phyloP scores from a whole-genome alignment of 345 rosid genomes.

The Linum trigynum region DNA sequence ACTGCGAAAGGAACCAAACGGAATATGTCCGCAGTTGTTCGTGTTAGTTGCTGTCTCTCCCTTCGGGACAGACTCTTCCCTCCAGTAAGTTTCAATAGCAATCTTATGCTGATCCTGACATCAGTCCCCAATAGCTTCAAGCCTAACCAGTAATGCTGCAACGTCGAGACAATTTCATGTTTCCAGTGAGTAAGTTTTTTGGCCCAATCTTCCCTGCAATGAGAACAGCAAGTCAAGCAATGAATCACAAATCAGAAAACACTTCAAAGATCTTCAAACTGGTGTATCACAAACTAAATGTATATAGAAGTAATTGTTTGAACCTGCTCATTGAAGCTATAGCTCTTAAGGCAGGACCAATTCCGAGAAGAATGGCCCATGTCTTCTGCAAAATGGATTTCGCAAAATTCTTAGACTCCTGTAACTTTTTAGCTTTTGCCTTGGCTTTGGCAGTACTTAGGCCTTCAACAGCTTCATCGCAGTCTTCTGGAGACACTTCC shows the following conservation, averaged over 20 bases:
- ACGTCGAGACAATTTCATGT: slow-evolving; percentile 44
- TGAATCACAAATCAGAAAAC: not conserved
- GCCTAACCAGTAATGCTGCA: slow-evolving; percentile 75
- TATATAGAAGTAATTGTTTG: not conserved
- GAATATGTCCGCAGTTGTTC: slow-evolving; percentile 87
- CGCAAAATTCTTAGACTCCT: slow-evolving; percentile 39
- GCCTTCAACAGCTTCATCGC: slow-evolving; percentile 71
- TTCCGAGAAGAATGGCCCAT: slow-evolving; percentile 38
- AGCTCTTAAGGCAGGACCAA: slow-evolving; percentile 63
- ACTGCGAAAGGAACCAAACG: slow-evolving; percentile 79
- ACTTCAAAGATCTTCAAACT: not conserved
- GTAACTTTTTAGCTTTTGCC: slow-evolving; percentile 52
- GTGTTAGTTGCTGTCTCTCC: slow-evolving; percentile 86
- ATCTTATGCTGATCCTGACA: slow-evolving; percentile 56
- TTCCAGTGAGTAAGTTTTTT: slow-evolving; percentile 56
- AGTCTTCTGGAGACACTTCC: slow-evolving; percentile 67
- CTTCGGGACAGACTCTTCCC: slow-evolving; percentile 76
- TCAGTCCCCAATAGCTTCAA: slow-evolving; percentile 55
- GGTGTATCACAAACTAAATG: not conserved
- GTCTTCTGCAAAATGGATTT: slow-evolving; percentile 31
- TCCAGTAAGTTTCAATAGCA: slow-evolving; percentile 53
- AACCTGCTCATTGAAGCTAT: slow-evolving; percentile 84
- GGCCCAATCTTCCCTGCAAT: slow-evolving; percentile 63
- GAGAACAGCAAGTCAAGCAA: not conserved
- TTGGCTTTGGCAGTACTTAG: slow-evolving; percentile 55